phyloP scores from a whole-genome alignment of 441 rosid genomes.

The Hura crepitans region DNA sequence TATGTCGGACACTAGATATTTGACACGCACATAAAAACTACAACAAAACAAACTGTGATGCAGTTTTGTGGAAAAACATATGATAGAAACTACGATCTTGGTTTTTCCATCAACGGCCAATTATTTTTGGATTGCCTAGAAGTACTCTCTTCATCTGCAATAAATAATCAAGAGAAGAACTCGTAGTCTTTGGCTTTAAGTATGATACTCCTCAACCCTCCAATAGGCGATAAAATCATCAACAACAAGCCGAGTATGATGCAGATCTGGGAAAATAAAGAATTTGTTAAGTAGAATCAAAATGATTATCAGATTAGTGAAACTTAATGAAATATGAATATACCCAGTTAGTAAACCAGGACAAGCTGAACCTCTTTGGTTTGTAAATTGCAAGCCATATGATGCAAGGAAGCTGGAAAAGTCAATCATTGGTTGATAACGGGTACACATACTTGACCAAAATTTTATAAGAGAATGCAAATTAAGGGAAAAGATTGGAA shows the following conservation, averaged over 20 bases:
- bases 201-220: slow-evolving; percentile 59
- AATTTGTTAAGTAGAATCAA: neutral
- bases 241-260: slow-evolving; percentile 48
- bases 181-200: slow-evolving; percentile 42
- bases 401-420: slow-evolving; percentile 63
- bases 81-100: neutral
- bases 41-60: neutral
- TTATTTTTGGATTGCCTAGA: neutral
- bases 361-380: slow-evolving; percentile 56
- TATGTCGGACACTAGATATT: too few species aligned
- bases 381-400: slow-evolving; percentile 66
- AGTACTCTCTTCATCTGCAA: neutral
- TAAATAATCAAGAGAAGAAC: slow-evolving; percentile 47
- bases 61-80: neutral
- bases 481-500: neutral
- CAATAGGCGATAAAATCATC: slow-evolving; percentile 63
- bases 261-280: slow-evolving; percentile 46
- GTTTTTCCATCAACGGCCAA: too few species aligned
- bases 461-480: neutral
- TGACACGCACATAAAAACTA: neutral
- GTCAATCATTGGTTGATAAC: too few species aligned
- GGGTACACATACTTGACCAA: too few species aligned
- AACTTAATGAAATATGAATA: neutral
- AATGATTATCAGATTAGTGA: neutral
- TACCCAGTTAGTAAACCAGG: slow-evolving; percentile 74